Percentiles rank a stretch among this genome's conserved stretches.
Conservation (phyloP, 306 rosid genomes). For the Lupinus albus region DNA sequence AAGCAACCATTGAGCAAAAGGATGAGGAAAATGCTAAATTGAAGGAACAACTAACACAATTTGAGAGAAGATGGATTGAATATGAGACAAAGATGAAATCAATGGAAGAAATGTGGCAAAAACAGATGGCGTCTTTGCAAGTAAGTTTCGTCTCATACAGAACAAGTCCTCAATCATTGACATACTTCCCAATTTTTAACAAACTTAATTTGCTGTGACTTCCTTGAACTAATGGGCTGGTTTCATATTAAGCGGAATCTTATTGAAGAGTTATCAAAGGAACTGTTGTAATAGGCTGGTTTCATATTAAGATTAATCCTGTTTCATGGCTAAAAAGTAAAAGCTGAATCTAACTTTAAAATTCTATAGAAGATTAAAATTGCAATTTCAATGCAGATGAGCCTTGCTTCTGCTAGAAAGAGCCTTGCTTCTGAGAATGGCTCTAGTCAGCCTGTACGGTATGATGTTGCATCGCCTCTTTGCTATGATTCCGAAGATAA, state of each 20-base stretch:
- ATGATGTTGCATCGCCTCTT: slow-evolving; percentile 48
- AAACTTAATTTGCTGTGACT: neutral
- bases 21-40: slow-evolving; percentile 83
- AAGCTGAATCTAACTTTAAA: slow-evolving; percentile 3
- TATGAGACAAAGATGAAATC: slow-evolving; percentile 89
- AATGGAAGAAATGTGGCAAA: slow-evolving; percentile 95
- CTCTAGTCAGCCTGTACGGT: slow-evolving; percentile 52
- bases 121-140: slow-evolving; percentile 93
- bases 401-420: slow-evolving; percentile 85
- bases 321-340: neutral
- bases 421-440: slow-evolving; percentile 65
- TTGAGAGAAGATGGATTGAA: slow-evolving; percentile 83
- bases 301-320: slow-evolving; percentile 5
- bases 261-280: neutral
- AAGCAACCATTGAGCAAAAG: slow-evolving; percentile 76
- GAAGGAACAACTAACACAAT: slow-evolving; percentile 73
- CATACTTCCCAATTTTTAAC: neutral
- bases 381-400: slow-evolving; percentile 67
- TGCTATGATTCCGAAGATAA: slow-evolving; percentile 74
- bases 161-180: slow-evolving; percentile 13
- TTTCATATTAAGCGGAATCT: slow-evolving; percentile 6
- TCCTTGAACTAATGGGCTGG: neutral
- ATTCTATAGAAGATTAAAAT: slow-evolving; percentile 25
- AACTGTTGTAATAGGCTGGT: slow-evolving; percentile 1
- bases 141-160: slow-evolving; percentile 57